Base-by-base conservation (phyloP, 78 protist species). In the Ministeria vibrans region DNA sequence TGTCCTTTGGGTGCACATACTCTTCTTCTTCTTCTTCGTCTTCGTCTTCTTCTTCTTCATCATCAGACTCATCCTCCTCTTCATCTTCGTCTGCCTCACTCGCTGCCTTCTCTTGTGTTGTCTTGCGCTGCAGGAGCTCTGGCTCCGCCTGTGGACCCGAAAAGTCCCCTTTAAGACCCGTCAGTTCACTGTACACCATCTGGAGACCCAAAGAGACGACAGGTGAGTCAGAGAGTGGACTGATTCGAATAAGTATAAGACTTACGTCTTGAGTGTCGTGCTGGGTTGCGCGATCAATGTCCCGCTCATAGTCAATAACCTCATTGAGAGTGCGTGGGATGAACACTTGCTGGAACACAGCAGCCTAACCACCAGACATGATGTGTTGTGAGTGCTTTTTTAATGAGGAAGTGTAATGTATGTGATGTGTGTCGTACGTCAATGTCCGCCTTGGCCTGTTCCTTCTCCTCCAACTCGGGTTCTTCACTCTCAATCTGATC, bases 321-420 rank as follows among this genome's bases (percentile, higher is more conserved):
- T 76, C 85, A 25, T 80, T 71, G 27, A 86, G 81, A 2, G 70
- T 38, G 53, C 81, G 77, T 25, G 89, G 89, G n/a, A 86, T 86
- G 82, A 41, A 86, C 39, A 75, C 53, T 25, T 79, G 66, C 22
- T n/a, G 25, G 82, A 86, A 86, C 23, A 85, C 84, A 0, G 77
- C 64, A 28, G 49, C 69, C 32, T 49, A 9, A 49, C 9, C 15
- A 9, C 15, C n/a, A 49, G n/a, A 15, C 9, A 9, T 20, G n/a
- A 49, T 20, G 55, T 15, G 55, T 20, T 9, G 15, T 20, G n/a
- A 49, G 55, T 9, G n/a, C n/a, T 9, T 9, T 15, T 9, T 49
- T 9, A 49, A 49, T 15, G 15, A 9, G 15, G n/a, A 15, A 20
- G 55, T 20, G 55, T 9, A 15, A 20, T 9, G 15, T 49, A 9